Evolutionary conservation across 768 basidiomycete genomes (phyloP).

Genomic region (Trametes cingulata): DNA sequence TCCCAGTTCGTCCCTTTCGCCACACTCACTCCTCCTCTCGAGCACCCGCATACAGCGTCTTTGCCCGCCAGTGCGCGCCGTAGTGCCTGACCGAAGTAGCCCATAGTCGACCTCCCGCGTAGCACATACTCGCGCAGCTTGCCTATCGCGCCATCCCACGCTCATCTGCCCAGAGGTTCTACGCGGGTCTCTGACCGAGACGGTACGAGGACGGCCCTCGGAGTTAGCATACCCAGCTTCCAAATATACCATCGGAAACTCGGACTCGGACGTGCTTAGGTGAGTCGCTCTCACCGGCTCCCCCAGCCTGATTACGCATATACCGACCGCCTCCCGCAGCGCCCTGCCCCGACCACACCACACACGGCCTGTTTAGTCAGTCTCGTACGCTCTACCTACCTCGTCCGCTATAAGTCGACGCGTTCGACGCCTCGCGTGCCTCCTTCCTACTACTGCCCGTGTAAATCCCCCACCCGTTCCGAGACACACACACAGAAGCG

Average conservation of each 20-base stretch:
- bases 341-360: not conserved
- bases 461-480: not conserved
- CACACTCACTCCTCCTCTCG: conserved; percentile 3
- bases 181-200: not conserved
- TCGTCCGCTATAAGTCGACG: not conserved
- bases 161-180: too few species aligned
- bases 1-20: conserved; percentile 1
- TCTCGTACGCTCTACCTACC: not conserved
- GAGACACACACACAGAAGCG: not conserved
- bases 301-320: conserved; percentile 7
- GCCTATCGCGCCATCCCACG: too few species aligned
- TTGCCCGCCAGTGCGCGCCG: not conserved
- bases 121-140: too few species aligned
- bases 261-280: conserved; percentile 4
- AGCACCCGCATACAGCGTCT: not conserved
- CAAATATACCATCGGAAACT: not conserved
- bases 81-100: too few species aligned
- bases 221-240: not conserved
- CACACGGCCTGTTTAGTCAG: not conserved
- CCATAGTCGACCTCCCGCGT: too few species aligned
- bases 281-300: not conserved
- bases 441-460: not conserved
- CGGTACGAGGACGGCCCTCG: not conserved
- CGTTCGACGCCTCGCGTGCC: not conserved
- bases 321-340: not conserved